These are phyloP conservation scores for Gossypium longicalyx DNA, from an alignment of 345 rosid genomes.

Conservation along the genomic window DNA sequence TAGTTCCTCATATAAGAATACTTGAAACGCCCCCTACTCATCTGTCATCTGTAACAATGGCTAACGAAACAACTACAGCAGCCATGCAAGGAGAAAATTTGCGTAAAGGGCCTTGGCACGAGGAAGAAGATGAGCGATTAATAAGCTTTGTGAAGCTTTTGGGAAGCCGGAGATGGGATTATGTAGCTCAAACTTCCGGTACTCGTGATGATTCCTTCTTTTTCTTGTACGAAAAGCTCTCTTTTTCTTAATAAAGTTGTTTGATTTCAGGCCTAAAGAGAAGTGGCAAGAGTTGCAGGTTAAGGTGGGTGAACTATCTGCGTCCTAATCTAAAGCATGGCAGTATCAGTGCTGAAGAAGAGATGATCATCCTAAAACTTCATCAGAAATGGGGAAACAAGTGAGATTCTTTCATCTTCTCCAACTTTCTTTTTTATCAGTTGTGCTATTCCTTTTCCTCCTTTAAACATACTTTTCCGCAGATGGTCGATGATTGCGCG, in stretches of 20 bases:
- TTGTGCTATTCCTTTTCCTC: background rate
- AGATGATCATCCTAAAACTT: constrained; percentile 45
- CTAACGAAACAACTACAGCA: constrained; percentile 11
- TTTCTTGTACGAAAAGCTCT: background rate
- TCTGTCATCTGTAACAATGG: constrained; percentile 16
- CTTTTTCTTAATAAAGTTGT: background rate
- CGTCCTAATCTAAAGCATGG: constrained; percentile 56
- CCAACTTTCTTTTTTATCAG: background rate
- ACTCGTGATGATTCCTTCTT: background rate
- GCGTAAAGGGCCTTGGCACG: constrained; percentile 59
- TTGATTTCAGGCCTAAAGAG: constrained; percentile 47
- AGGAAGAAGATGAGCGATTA: constrained; percentile 54
- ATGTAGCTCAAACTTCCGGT: constrained; percentile 53
- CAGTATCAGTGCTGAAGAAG: constrained; percentile 55
- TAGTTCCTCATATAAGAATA: constrained; percentile 11
- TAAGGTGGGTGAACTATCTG: constrained; percentile 72
- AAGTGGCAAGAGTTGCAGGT: constrained; percentile 74
- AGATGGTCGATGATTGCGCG: constrained; percentile 71
- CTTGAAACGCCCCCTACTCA: background rate
- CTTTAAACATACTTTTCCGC: background rate
- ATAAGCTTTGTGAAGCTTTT: constrained; percentile 39
- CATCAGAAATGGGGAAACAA: constrained; percentile 71
- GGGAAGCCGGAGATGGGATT: constrained; percentile 71
- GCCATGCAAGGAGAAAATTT: constrained; percentile 34
- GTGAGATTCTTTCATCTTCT: constrained; percentile 29